Percentiles rank a stretch among this genome's conserved stretches.
These are phyloP conservation scores for Fusarium longipes DNA, from an alignment of 2,329 filamentous ascomycete genomes.

Conservation along the genomic window DNA sequence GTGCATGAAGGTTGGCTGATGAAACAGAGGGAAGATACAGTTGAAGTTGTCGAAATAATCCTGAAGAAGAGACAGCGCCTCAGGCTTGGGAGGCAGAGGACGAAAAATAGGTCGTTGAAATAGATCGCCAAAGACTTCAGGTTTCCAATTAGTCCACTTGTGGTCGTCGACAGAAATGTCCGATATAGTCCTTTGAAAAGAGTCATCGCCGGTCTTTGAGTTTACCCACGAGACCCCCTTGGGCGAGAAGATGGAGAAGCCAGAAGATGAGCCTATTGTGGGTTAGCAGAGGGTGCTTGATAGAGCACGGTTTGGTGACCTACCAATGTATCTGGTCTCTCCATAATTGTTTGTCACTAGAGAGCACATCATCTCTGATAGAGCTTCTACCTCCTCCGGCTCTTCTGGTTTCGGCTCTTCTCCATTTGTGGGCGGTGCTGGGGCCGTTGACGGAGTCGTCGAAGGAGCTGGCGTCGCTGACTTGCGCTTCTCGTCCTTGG, in stretches of 20 bases:
- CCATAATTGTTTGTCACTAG: slow-evolving; percentile 94
- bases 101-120: slow-evolving; percentile 88
- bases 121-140: slow-evolving; percentile 94
- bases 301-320: slow-evolving; percentile 34
- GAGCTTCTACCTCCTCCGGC: slow-evolving; percentile 78
- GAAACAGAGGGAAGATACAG: slow-evolving; percentile 97
- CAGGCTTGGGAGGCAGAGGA: slow-evolving; percentile 84
- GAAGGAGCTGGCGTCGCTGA: slow-evolving; percentile 40
- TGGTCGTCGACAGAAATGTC: slow-evolving; percentile 91
- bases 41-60: slow-evolving; percentile 99
- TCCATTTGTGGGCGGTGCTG: slow-evolving; percentile 14
- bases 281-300: slow-evolving; percentile 17
- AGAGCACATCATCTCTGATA: slow-evolving; percentile 99
- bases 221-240: slow-evolving; percentile 99
- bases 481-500: slow-evolving; percentile 51
- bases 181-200: slow-evolving; percentile 94
- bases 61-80: slow-evolving; percentile 86
- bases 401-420: slow-evolving; percentile 45
- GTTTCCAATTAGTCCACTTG: slow-evolving; percentile 98
- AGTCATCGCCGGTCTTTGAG: slow-evolving; percentile 93
- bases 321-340: slow-evolving; percentile 96
- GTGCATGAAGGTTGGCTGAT: slow-evolving; percentile 98
- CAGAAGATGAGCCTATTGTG: slow-evolving; percentile 88
- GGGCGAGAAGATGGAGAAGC: slow-evolving; percentile 98
- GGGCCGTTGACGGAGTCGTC: slow-evolving; percentile 13